Evolutionary conservation across 164 flowering plant species (phyloP).

Genomic region (Echeveria elegans): DNA sequence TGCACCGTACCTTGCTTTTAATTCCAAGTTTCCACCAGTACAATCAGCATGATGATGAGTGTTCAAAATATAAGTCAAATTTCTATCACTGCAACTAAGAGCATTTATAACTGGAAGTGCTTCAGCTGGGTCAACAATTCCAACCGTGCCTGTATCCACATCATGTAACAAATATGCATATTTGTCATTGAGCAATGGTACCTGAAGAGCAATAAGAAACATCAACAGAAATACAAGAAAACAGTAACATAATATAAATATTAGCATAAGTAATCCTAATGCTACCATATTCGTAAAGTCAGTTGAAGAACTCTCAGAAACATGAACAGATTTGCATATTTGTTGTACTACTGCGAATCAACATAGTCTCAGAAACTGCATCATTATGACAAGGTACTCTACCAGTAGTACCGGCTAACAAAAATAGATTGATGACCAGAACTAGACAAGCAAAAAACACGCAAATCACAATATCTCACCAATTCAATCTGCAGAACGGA

Average conservation of each 20-base stretch:
- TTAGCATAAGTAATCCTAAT: no score
- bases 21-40: conserved; percentile 89
- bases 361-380: no score
- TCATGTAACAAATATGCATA: conserved; percentile 93
- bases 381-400: no score
- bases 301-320: no score
- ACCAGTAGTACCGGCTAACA: no score
- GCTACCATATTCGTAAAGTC: no score
- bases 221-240: no score
- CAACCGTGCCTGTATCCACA: conserved; percentile 81
- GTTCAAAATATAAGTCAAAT: conserved; percentile 80
- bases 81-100: conserved; percentile 50
- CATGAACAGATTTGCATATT: no score
- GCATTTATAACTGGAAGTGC: conserved; percentile 74
- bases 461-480: conserved; percentile 29
- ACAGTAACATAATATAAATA: no score
- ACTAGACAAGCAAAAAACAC: neutral
- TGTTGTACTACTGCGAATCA: no score
- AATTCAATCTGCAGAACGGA: conserved; percentile 73
- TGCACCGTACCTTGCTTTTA: conserved; percentile 94
- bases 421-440: neutral
- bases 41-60: conserved; percentile 98
- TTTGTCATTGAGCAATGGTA: conserved; percentile 86
- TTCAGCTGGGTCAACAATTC: conserved; percentile 98
- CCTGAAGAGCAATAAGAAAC: conserved; percentile 28